These are phyloP conservation scores for Paramecium sonneborni DNA, from an alignment of 73 alveolate species.

Conservation along the genomic window DNA sequence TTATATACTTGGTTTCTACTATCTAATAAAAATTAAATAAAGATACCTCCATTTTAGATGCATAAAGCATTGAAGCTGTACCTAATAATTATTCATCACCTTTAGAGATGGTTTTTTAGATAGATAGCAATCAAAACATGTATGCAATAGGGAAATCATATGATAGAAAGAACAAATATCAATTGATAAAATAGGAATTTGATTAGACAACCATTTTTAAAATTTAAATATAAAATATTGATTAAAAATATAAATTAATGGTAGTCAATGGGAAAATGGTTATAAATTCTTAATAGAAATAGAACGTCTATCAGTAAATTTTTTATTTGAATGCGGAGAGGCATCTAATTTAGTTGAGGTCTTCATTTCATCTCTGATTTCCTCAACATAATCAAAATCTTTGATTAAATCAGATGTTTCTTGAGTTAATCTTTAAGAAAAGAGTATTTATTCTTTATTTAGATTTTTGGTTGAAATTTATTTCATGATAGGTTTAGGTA, in stretches of 20 bases:
- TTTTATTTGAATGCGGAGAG: not conserved
- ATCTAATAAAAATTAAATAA: constrained; percentile 9
- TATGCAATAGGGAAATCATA: constrained; percentile 79
- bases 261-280: constrained; percentile 33
- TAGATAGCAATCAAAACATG: constrained; percentile 86
- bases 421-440: not conserved
- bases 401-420: not conserved
- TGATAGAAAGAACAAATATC: constrained; percentile 92
- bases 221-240: not conserved
- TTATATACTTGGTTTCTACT: constrained; percentile 73
- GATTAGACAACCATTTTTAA: not conserved
- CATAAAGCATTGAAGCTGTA: constrained; percentile 83
- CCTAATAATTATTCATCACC: constrained; percentile 87
- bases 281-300: not conserved
- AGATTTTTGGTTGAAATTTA: not conserved
- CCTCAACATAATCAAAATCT: not conserved
- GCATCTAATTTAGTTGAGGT: not conserved
- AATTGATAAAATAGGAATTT: constrained; percentile 69
- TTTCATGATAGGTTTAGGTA: constrained; percentile 30
- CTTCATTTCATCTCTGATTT: not conserved
- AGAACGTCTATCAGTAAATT: not conserved
- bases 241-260: not conserved
- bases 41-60: constrained; percentile 85
- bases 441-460: not conserved
- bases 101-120: constrained; percentile 64